These are phyloP conservation scores for Pyricularia pennisetigena DNA, from an alignment of 2,329 filamentous ascomycete species.

Conservation along the genomic window DNA sequence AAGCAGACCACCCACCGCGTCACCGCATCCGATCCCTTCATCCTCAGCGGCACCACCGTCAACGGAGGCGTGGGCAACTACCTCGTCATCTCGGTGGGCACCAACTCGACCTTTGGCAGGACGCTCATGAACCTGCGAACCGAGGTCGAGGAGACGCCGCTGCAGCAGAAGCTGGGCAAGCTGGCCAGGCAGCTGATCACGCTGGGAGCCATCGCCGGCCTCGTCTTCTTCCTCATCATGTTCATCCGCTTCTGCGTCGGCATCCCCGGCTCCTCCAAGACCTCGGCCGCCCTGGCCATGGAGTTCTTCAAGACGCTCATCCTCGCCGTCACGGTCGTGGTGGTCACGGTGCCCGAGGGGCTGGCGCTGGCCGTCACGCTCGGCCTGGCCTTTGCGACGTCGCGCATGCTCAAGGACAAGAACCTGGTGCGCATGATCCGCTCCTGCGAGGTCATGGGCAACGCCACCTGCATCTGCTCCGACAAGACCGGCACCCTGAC, in stretches of 20 bases:
- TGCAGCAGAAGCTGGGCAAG: slow-evolving; percentile 41
- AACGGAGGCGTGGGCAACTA: slow-evolving; percentile 43
- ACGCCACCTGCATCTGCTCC: slow-evolving; percentile 46
- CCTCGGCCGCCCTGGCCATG: slow-evolving; percentile 44
- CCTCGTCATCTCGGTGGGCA: slow-evolving; percentile 44
- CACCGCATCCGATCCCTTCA: slow-evolving; percentile 49
- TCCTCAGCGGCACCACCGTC: slow-evolving; percentile 46
- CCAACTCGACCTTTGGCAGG: slow-evolving; percentile 42
- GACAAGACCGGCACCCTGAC: slow-evolving; percentile 59
- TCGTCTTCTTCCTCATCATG: slow-evolving; percentile 67
- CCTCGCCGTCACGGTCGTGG: slow-evolving; percentile 54
- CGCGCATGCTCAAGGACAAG: slow-evolving; percentile 58
- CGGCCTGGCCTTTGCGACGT: slow-evolving; percentile 57
- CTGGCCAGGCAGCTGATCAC: slow-evolving; percentile 33
- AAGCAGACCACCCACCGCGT: slow-evolving; percentile 31
- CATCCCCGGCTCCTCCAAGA: slow-evolving; percentile 39
- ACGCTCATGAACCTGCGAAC: slow-evolving; percentile 45
- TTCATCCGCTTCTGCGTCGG: slow-evolving; percentile 67
- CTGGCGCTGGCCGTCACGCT: slow-evolving; percentile 57
- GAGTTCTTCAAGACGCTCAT: slow-evolving; percentile 55
- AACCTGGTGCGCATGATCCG: slow-evolving; percentile 57
- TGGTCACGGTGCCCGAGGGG: slow-evolving; percentile 58
- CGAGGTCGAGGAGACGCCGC: slow-evolving; percentile 40
- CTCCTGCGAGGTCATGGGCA: slow-evolving; percentile 63
- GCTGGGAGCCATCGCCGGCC: slow-evolving; percentile 53